These are phyloP conservation scores for Sarcodon sp. DNA, from an alignment of 768 basidiomycete species.

Conservation along the genomic window DNA sequence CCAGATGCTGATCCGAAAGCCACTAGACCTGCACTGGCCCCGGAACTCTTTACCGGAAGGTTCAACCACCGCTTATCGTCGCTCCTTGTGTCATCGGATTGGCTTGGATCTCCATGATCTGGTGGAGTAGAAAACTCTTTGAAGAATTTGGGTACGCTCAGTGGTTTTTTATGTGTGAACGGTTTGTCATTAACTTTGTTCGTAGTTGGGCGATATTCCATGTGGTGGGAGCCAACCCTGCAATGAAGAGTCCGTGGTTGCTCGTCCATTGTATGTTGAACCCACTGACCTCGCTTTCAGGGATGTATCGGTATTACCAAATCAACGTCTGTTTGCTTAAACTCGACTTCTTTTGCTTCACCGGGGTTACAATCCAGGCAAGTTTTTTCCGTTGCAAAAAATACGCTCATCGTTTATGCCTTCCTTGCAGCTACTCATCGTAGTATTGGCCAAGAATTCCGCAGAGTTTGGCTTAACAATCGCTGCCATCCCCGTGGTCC, in stretches of 20 bases:
- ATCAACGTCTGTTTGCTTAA: constrained; percentile 81
- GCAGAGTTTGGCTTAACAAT: constrained; percentile 78
- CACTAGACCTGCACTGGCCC: constrained; percentile 33
- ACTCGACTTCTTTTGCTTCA: constrained; percentile 84
- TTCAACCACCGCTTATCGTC: constrained; percentile 59
- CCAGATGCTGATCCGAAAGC: background rate
- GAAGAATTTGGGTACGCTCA: constrained; percentile 66
- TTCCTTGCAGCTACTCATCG: constrained; percentile 55
- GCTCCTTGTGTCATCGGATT: constrained; percentile 56
- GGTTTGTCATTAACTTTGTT: background rate
- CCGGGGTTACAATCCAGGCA: constrained; percentile 83
- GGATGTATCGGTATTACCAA: constrained; percentile 84
- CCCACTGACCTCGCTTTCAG: constrained; percentile 22
- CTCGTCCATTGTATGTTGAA: background rate
- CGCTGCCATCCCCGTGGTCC: constrained; percentile 70
- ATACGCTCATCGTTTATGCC: background rate
- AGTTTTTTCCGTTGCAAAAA: constrained; percentile 5
- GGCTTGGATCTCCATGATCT: constrained; percentile 55
- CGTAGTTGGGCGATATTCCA: constrained; percentile 84
- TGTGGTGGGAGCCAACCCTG: constrained; percentile 76
- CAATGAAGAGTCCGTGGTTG: constrained; percentile 51
- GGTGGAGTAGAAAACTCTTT: constrained; percentile 60
- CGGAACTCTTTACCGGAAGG: constrained; percentile 42
- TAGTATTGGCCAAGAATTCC: constrained; percentile 50
- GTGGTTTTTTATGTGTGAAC: background rate